A percentile compares a stretch with the other conserved stretches of the same genome.
phyloP scores from a whole-genome alignment of 805 yeast genomes.

The Candida pseudofarinosa region DNA sequence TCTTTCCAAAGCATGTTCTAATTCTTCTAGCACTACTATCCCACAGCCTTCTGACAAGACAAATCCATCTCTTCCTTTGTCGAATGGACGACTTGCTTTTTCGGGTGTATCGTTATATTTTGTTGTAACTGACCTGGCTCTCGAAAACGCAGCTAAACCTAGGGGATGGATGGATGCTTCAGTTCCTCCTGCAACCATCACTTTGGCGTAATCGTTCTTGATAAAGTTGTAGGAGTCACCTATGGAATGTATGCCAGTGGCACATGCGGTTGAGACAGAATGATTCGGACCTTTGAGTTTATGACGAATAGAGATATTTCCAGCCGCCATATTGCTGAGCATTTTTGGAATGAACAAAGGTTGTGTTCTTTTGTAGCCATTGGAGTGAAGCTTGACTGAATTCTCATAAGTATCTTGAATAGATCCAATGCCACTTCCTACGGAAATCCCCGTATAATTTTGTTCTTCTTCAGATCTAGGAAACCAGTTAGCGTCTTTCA shows the following conservation, averaged over 20 bases:
- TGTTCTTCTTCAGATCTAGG: constrained; percentile 34
- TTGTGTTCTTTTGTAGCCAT: constrained; percentile 62
- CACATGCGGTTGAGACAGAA: constrained; percentile 90
- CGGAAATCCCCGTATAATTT: constrained; percentile 63
- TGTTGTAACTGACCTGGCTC: constrained; percentile 78
- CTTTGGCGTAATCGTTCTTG: constrained; percentile 72
- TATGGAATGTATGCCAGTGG: constrained; percentile 90
- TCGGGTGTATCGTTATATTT: constrained; percentile 57
- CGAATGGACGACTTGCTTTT: constrained; percentile 85
- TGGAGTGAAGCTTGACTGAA: constrained; percentile 43
- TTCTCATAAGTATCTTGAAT: constrained; percentile 68
- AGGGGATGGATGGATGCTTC: constrained; percentile 86
- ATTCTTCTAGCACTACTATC: constrained; percentile 66
- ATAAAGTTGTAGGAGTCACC: constrained; percentile 91
- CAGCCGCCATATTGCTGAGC: constrained; percentile 91
- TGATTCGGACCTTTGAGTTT: constrained; percentile 84
- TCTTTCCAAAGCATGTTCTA: constrained; percentile 68
- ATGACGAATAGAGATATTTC: constrained; percentile 76
- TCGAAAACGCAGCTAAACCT: constrained; percentile 84
- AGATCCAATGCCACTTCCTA: constrained; percentile 93
- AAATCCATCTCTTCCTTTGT: constrained; percentile 72
- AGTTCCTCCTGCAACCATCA: constrained; percentile 91
- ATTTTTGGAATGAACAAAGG: constrained; percentile 85
- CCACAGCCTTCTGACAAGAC: constrained; percentile 95
- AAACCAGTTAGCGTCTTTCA: constrained; percentile 58